Percentiles rank a stretch among this genome's conserved stretches.
phyloP scores from a whole-genome alignment of 192 early-diverging fungal genomes.

The Linnemannia hyalina region DNA sequence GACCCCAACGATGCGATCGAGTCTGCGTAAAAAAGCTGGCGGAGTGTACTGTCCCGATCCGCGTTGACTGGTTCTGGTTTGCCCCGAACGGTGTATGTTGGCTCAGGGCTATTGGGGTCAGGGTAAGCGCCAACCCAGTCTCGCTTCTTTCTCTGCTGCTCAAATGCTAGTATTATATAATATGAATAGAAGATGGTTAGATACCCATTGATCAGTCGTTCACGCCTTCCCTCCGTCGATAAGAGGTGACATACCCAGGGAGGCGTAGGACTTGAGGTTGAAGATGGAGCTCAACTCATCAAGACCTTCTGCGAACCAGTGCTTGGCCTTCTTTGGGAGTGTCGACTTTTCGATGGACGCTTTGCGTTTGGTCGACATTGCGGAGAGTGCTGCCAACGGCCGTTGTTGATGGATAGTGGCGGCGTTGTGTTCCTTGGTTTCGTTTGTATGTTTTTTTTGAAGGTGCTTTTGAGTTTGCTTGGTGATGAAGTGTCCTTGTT shows the following conservation, averaged over 20 bases:
- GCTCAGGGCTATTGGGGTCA: neutral
- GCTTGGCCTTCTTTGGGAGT: constrained; percentile 22
- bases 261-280: constrained; percentile 13
- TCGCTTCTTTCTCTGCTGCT: constrained; percentile 18
- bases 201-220: neutral
- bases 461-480: no score
- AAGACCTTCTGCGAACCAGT: constrained; percentile 26
- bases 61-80: constrained; percentile 2
- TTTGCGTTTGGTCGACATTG: constrained; percentile 22
- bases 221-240: neutral
- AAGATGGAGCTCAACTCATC: constrained; percentile 25
- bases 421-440: constrained; percentile 3
- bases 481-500: no score
- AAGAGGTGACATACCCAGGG: constrained; percentile 5
- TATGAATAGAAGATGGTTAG: neutral
- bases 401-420: neutral
- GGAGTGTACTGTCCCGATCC: constrained; percentile 8
- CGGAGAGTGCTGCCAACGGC: neutral
- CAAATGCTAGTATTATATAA: neutral
- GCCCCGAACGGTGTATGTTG: constrained; percentile 11
- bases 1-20: neutral
- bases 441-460: neutral
- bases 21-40: neutral
- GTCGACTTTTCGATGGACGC: constrained; percentile 21
- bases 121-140: constrained; percentile 54